Evolutionary conservation across 495 filamentous ascomycete genomes (phyloP).

Genomic region (Hyaloscypha hepaticicola): DNA sequence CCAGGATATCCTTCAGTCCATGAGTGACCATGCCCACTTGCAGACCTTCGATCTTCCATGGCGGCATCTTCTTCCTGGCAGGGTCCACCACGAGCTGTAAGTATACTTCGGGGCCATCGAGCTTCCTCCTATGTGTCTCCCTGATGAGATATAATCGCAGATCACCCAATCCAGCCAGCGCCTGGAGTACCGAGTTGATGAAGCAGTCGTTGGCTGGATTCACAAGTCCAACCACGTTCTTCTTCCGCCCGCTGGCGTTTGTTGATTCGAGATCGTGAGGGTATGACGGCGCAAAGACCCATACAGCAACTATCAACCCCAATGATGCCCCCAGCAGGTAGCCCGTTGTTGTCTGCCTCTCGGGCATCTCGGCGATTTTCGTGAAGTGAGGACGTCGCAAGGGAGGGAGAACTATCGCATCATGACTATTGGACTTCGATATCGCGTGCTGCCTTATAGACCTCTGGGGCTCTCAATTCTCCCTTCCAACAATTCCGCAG

Average conservation of each 20-base stretch:
- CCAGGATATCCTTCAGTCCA: constrained; percentile 88
- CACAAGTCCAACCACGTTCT: constrained; percentile 81
- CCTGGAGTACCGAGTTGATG: constrained; percentile 96
- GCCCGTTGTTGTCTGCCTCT: constrained; percentile 81
- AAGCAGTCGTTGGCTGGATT: constrained; percentile 99
- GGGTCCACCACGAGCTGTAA: constrained; percentile 50
- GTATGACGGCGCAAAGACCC: constrained; percentile 94
- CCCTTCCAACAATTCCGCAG: neutral
- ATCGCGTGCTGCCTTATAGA: neutral
- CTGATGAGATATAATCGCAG: constrained; percentile 87
- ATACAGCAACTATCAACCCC: constrained; percentile 92
- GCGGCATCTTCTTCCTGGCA: constrained; percentile 49
- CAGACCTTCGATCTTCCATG: constrained; percentile 68
- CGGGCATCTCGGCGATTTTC: constrained; percentile 63
- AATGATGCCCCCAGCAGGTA: constrained; percentile 96
- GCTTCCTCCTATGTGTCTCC: constrained; percentile 75
- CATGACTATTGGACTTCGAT: neutral
- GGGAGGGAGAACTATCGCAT: neutral
- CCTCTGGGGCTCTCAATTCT: neutral
- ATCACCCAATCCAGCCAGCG: constrained; percentile 90
- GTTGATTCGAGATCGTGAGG: constrained; percentile 80
- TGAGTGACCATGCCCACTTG: constrained; percentile 80
- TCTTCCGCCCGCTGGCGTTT: constrained; percentile 64
- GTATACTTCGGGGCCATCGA: constrained; percentile 76
- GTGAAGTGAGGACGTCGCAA: neutral